Base-by-base conservation (phyloP, 2,329 filamentous ascomycete genomes). In the Hymenoscyphus fructigenus region DNA sequence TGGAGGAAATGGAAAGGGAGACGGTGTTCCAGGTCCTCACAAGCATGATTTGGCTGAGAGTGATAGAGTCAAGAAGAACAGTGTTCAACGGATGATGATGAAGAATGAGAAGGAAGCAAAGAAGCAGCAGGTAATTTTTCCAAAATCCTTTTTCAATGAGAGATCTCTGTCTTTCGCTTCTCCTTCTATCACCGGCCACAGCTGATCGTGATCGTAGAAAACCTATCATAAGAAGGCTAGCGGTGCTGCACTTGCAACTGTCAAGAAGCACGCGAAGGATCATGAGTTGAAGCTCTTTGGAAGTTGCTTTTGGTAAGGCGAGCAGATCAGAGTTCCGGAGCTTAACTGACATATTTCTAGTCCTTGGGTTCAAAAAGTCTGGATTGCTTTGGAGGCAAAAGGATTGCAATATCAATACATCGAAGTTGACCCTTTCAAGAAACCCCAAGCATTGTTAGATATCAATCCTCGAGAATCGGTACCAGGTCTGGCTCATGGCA, bases 351-450 rank as follows among this genome's bases (percentile, higher is more conserved):
- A n/a, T 29, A 29, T 29, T 29, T 28, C 29, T 60, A 75, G 90
- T 73, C 92, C 92, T 29, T 95, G 94, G 75, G 92, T 92, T 1
- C 92, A 96, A 75, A 87, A 92, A 20, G 90, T 95, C 29, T 96
- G 92, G 92, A 95, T 96, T 68, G 90, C 92, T 0, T 82, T 96
- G 41, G 92, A 96, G 76, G 82, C 88, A 71, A 95, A 95, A 75
- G 84, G 86, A 20, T 82, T 95, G 9, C 80, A 85, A 44, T 96
- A 96, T 74, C 91, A 96, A 75, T 96, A 96, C 77, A 88, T 92
- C 71, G 92, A 96, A 77, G 88, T 92, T 57, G 90, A 96, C 73
- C 90, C 91, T 7, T 93, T 91, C 74, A 86, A 88, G 70, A 90
- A 91, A 67, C 90, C 88, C 1, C 83, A 88, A 66, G 82, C 86